phyloP scores from a whole-genome alignment of 2,329 filamentous ascomycete species.

The Fusarium sp. region DNA sequence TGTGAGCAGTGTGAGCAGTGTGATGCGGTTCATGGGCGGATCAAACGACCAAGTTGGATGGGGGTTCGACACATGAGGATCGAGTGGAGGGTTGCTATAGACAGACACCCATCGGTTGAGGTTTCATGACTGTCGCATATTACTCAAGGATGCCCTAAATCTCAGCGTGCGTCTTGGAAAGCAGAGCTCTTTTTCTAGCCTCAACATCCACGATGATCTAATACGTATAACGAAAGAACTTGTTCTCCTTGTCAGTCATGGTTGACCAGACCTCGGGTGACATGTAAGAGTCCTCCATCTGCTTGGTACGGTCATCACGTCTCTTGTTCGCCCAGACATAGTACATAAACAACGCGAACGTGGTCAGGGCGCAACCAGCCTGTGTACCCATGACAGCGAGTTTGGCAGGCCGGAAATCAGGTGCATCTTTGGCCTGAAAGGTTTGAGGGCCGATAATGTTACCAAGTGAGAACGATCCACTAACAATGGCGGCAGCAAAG shows the following conservation, averaged over 20 bases:
- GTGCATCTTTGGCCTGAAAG: constrained; percentile 61
- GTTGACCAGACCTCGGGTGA: constrained; percentile 56
- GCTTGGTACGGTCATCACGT: constrained; percentile 43
- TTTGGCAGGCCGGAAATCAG: constrained; percentile 62
- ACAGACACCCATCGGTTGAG: not conserved
- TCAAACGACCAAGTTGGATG: constrained; percentile 32
- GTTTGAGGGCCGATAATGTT: constrained; percentile 67
- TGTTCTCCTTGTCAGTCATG: constrained; percentile 66
- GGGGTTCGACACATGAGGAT: constrained; percentile 34
- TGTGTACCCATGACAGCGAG: constrained; percentile 63
- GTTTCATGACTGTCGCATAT: not conserved
- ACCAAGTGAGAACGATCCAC: constrained; percentile 60
- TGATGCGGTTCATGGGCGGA: constrained; percentile 28
- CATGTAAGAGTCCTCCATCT: constrained; percentile 54
- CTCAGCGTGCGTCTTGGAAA: no score
- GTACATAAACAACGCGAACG: constrained; percentile 58
- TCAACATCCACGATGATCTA: constrained; percentile 33
- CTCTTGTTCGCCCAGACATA: constrained; percentile 60
- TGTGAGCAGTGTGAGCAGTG: constrained; percentile 12
- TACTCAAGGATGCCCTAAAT: no score
- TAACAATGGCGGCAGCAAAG: constrained; percentile 59
- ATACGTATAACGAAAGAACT: constrained; percentile 63
- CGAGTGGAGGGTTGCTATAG: not conserved
- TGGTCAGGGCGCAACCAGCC: constrained; percentile 53
- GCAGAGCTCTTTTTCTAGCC: not conserved